Evolutionary conservation across 2,329 filamentous ascomycete genomes (phyloP), one percentile per base, ranked within the genome.

Genomic region (Fusarium musae): DNA sequence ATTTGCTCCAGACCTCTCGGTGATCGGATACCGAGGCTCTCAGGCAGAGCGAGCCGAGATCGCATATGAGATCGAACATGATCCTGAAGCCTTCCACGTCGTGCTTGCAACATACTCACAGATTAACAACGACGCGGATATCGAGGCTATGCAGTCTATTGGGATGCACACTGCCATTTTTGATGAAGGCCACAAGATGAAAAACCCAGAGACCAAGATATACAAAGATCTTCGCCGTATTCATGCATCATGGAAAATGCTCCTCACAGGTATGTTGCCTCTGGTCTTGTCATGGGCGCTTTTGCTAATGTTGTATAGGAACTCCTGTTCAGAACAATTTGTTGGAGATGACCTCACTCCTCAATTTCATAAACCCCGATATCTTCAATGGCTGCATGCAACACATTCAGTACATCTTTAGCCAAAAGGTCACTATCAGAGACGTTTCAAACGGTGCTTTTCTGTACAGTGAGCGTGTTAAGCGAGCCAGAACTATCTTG

Each of bases 251-350:
- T 98, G 96, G 87, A 91, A 95, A 70, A 88, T 99, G 57, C 87
- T 99, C 8, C 88, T 99, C 15, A 84, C 83, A 17, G 82, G 82
- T 83, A 75, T 53, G 70, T 44, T 28, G 6, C 15, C 12, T 46
- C 40, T 11, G 16, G 34, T 28, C 19, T 10, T 21, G 9, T 15
- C 26, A 8, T 19, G 12, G 19, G 39, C 17, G 26, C 13, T 43
- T 11, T 37, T 57, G 36, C 75, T 82, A 44, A 80, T 46, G 34
- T 10, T n/a, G 40, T 32, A 94, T 92, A 34, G 96, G 96, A 46
- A 99, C 96, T 1, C 96, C 96, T 0, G 88, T 99, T 4, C 94
- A 97, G 81, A 97, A 99, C 83, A 98, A 98, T 80, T 86, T 99
- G 26, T 92, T 96, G 79, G 96, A 99, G 83, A 90, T 99, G 78